Percentiles rank a stretch among this genome's conserved stretches.
Evolutionary conservation across 1,139 yeast genomes (phyloP).

Genomic region (Geotrichum klebahnii): DNA sequence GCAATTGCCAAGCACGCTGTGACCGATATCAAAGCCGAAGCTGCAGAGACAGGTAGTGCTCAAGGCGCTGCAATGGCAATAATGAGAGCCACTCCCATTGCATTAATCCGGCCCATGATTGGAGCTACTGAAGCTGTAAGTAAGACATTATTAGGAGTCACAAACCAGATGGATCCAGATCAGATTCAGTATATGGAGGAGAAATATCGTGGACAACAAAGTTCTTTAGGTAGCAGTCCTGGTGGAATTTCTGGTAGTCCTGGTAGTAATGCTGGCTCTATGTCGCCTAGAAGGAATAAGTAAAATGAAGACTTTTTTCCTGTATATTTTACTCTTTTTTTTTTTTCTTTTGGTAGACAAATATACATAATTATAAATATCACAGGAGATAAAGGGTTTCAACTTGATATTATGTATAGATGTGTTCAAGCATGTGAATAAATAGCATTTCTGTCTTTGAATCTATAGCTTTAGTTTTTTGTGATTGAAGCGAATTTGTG

Average conservation of each 20-base stretch:
- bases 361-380: too few species aligned
- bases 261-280: too few species aligned
- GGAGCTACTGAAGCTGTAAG: slow-evolving; percentile 92
- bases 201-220: slow-evolving; percentile 10
- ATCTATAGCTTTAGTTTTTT: too few species aligned
- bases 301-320: background rate
- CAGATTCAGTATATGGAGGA: slow-evolving; percentile 50
- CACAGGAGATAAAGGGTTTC: too few species aligned
- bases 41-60: slow-evolving; percentile 52
- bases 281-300: too few species aligned
- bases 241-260: too few species aligned
- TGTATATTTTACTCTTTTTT: background rate
- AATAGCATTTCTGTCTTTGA: too few species aligned
- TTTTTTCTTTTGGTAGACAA: too few species aligned
- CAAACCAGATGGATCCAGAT: slow-evolving; percentile 72
- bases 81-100: slow-evolving; percentile 75
- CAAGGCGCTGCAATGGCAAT: slow-evolving; percentile 64
- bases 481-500: too few species aligned
- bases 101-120: slow-evolving; percentile 76
- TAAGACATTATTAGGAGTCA: slow-evolving; percentile 74
- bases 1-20: slow-evolving; percentile 63
- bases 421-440: too few species aligned
- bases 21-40: slow-evolving; percentile 54
- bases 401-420: too few species aligned
- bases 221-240: too few species aligned